phyloP scores from a whole-genome alignment of 176 grass and related monocot genomes.

The Alloteropsis semialata region DNA sequence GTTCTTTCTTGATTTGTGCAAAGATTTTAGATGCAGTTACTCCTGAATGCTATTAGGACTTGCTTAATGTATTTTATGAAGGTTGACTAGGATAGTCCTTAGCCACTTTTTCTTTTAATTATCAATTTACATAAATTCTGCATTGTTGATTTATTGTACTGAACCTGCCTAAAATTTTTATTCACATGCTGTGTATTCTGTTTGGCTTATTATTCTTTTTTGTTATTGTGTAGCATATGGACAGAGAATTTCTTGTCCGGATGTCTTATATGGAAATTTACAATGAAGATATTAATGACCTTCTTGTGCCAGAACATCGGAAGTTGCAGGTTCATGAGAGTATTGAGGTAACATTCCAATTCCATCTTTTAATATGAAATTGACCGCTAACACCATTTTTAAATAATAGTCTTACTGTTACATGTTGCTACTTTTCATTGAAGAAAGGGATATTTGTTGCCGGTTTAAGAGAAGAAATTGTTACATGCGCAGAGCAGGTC shows the following conservation, averaged over 20 bases:
- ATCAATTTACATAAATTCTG: background rate
- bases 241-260: constrained; percentile 86
- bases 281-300: constrained; percentile 97
- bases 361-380: constrained; percentile 19
- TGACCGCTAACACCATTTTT: background rate
- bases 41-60: constrained; percentile 1
- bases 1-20: background rate
- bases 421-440: constrained; percentile 30
- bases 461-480: constrained; percentile 95
- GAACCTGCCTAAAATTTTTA: constrained; percentile 12
- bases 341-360: constrained; percentile 52
- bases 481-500: constrained; percentile 82
- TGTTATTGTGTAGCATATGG: constrained; percentile 52
- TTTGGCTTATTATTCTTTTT: background rate
- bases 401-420: background rate
- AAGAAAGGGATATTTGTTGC: constrained; percentile 95
- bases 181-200: constrained; percentile 9
- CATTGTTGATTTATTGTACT: constrained; percentile 2
- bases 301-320: constrained; percentile 87
- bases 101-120: constrained; percentile 4
- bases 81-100: constrained; percentile 1
- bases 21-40: background rate
- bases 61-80: background rate
- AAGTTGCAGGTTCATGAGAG: constrained; percentile 98
- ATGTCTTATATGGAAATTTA: constrained; percentile 99